Evolutionary conservation across 306 rosid species (phyloP), one percentile per base, ranked within the genome.

Genomic region (Hippophae gyantsensis): DNA sequence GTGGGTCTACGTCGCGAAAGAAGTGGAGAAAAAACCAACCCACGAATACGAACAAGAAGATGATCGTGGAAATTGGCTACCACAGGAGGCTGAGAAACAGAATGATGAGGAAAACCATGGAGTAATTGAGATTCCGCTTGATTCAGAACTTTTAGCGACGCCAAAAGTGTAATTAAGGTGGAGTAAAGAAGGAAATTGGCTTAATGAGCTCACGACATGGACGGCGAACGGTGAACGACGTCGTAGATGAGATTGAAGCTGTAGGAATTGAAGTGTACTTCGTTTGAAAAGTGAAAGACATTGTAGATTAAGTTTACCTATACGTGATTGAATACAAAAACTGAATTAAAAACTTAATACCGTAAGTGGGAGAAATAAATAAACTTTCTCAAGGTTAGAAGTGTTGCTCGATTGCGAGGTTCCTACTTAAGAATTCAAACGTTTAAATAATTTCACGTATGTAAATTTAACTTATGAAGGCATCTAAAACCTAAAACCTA

Each of bases 151-250:
- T 47, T 0, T 18, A 18, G 50, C 50, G 7, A 7, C 50, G 13
- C 10, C 5, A 2, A 8, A 8, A 5, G 13, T 47, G 50, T 47
- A 9, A 18, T 18, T 18, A 18, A 3, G 50, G 50, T 43, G 78
- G 87, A 9, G 68, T 74, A 77, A 84, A 80, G 59, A 78, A 71
- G 45, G 69, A 69, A n/a, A 78, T 8, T 6, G 86, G 75, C 45
- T 43, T 54, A 52, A 84, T 54, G 14, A 89, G 75, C 74, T 78
- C 72, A 13, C 69, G 65, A 93, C 93, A 84, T 12, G 86, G 95
- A 27, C 89, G 97, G 65, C 76, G 77, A 57, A 76, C 70, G 70
- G 80, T 65, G 73, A 57, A 68, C 13, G 42, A n/a, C 9, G 70
- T 2, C 23, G 13, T 57, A 43, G 72, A 70, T 69, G 69, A 76